Conservation (phyloP, 2,329 filamentous ascomycete genomes). For the Claviceps sp. region DNA sequence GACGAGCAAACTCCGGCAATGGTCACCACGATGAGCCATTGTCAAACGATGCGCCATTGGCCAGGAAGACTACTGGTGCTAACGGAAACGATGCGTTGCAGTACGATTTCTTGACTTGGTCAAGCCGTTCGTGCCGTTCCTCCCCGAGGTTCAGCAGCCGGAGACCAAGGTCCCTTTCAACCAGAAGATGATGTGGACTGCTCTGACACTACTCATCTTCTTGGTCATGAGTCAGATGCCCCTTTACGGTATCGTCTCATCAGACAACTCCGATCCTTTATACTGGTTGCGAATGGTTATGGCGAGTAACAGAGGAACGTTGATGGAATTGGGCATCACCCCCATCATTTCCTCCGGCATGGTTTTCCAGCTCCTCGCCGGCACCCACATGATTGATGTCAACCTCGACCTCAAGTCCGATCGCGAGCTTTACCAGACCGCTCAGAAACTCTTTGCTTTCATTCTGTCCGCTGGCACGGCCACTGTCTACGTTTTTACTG, state of each 20-base stretch:
- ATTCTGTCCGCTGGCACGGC: slow-evolving; percentile 96
- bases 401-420: slow-evolving; percentile 99
- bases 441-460: slow-evolving; percentile 97
- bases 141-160: slow-evolving; percentile 96
- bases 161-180: slow-evolving; percentile 99
- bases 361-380: slow-evolving; percentile 99
- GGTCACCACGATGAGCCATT: not conserved
- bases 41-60: slow-evolving; percentile 15
- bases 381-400: slow-evolving; percentile 99
- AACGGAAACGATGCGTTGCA: slow-evolving; percentile 25
- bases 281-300: slow-evolving; percentile 99
- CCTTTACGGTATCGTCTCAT: slow-evolving; percentile 96
- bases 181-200: slow-evolving; percentile 94
- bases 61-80: slow-evolving; percentile 12
- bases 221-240: slow-evolving; percentile 99
- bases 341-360: slow-evolving; percentile 99
- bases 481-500: slow-evolving; percentile 95
- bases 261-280: slow-evolving; percentile 92
- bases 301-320: slow-evolving; percentile 91
- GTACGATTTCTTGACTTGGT: slow-evolving; percentile 99
- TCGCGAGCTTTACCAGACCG: slow-evolving; percentile 98
- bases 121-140: slow-evolving; percentile 98
- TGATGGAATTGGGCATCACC: slow-evolving; percentile 95
- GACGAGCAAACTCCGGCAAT: slow-evolving; percentile 2
- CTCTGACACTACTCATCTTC: slow-evolving; percentile 92